phyloP scores from a whole-genome alignment of 1,284 basidiomycete species.

The Trametes pubescens region DNA sequence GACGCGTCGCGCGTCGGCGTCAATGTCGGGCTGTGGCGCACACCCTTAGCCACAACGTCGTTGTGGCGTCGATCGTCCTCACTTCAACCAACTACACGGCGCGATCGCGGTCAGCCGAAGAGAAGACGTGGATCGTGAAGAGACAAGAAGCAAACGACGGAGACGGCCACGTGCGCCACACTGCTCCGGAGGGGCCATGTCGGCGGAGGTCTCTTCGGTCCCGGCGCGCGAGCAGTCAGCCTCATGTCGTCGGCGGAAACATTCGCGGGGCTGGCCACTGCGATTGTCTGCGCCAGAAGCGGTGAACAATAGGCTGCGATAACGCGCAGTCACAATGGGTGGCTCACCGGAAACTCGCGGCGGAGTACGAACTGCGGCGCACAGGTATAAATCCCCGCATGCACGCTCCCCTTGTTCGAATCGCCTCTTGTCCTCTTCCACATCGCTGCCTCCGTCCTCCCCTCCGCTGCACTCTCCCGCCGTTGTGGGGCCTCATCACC shows the following conservation, averaged over 20 bases:
- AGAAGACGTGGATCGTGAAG: background rate
- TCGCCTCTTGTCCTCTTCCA: slow-evolving; percentile 15
- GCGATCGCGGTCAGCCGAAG: background rate
- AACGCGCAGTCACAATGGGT: background rate
- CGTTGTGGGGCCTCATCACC: background rate
- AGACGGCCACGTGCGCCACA: background rate
- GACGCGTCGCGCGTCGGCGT: slow-evolving; percentile 21
- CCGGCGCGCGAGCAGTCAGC: slow-evolving; percentile 1
- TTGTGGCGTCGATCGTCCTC: slow-evolving; percentile 12
- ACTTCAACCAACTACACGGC: background rate
- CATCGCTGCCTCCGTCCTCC: background rate
- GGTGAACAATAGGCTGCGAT: slow-evolving; percentile 5
- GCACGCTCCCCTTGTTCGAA: background rate
- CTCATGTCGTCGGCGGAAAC: background rate
- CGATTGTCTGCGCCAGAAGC: background rate
- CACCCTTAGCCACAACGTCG: slow-evolving; percentile 1
- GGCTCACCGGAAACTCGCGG: slow-evolving; percentile 17
- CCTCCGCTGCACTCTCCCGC: background rate
- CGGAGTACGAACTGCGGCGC: slow-evolving; percentile 21
- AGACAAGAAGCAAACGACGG: background rate
- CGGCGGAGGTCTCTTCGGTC: background rate
- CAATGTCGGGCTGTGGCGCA: slow-evolving; percentile 11
- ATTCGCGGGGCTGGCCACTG: background rate
- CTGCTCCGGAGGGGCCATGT: background rate
- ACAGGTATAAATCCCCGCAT: slow-evolving; percentile 2